Percentiles rank a stretch among this genome's conserved stretches.
phyloP scores from a whole-genome alignment of 2,329 filamentous ascomycete genomes.

The Fusarium virguliforme region DNA sequence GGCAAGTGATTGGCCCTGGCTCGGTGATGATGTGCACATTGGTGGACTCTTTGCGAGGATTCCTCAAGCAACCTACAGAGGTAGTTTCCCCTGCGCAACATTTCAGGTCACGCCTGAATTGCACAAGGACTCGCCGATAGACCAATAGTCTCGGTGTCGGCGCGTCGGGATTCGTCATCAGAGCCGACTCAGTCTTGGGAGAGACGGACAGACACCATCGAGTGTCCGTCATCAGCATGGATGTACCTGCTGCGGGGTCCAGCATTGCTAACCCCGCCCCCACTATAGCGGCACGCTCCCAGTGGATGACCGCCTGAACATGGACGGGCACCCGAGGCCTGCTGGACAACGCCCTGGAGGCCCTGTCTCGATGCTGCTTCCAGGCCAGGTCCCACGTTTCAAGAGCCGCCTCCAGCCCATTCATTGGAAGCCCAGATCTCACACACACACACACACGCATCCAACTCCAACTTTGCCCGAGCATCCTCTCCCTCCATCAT shows the following conservation, averaged over 20 bases:
- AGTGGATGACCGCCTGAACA: not conserved
- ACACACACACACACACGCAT: not conserved
- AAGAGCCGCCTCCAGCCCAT: slow-evolving; percentile 15
- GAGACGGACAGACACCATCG: not conserved
- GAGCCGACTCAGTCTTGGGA: not conserved
- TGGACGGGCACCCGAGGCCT: slow-evolving; percentile 8
- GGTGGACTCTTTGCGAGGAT: not conserved
- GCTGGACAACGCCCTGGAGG: slow-evolving; percentile 26
- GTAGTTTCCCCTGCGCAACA: not conserved
- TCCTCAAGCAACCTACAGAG: too few relatives aligned
- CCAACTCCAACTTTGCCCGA: slow-evolving; percentile 27
- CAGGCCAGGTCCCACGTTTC: slow-evolving; percentile 13
- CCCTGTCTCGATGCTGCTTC: slow-evolving; percentile 7
- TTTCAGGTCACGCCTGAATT: slow-evolving; percentile 2
- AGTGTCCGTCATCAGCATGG: not conserved
- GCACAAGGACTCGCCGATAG: not conserved
- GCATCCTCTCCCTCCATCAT: slow-evolving; percentile 14
- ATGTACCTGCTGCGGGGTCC: slow-evolving; percentile 5
- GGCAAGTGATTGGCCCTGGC: slow-evolving; percentile 34
- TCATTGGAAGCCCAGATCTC: not conserved
- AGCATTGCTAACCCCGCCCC: slow-evolving; percentile 36
- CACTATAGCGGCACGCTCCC: slow-evolving; percentile 26
- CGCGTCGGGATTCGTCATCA: slow-evolving; percentile 13
- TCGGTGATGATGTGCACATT: not conserved
- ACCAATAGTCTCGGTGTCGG: not conserved